phyloP scores from a whole-genome alignment of 2,329 filamentous ascomycete species.

The Talaromyces sp. region DNA sequence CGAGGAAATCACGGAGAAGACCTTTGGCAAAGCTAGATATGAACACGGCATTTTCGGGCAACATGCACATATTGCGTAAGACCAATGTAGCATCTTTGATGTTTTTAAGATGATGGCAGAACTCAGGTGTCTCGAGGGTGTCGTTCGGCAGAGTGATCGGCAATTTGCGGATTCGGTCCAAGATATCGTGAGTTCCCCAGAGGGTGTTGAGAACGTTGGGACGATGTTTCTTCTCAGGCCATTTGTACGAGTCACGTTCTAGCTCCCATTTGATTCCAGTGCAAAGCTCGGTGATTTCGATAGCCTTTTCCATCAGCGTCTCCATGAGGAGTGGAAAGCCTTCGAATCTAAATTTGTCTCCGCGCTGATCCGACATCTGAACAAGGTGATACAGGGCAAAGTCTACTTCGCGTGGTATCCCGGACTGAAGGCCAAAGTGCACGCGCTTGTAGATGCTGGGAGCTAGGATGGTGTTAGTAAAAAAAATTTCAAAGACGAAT shows the following conservation, averaged over 20 bases:
- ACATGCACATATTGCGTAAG: conserved; percentile 91
- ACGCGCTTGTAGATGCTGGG: conserved; percentile 80
- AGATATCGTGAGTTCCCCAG: conserved; percentile 63
- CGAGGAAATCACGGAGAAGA: conserved; percentile 73
- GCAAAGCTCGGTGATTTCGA: conserved; percentile 73
- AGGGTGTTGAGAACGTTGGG: conserved; percentile 60
- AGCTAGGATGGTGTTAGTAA: conserved; percentile 22
- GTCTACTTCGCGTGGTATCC: conserved; percentile 74
- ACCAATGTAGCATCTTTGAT: conserved; percentile 84
- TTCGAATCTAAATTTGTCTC: conserved; percentile 93
- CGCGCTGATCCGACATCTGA: conserved; percentile 89
- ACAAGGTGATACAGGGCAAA: conserved; percentile 91
- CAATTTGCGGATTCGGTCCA: conserved; percentile 66
- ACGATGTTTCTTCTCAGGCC: conserved; percentile 34
- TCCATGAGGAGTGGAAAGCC: conserved; percentile 85
- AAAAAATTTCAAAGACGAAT: neutral
- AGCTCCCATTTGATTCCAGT: conserved; percentile 79
- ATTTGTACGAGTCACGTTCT: conserved; percentile 58
- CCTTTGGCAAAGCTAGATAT: conserved; percentile 62
- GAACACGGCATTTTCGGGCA: conserved; percentile 81
- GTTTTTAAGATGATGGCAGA: conserved; percentile 65
- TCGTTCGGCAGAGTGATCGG: conserved; percentile 57
- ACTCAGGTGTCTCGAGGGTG: conserved; percentile 64
- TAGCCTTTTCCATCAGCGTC: conserved; percentile 75
- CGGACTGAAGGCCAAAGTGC: conserved; percentile 75